These are phyloP conservation scores for Coniochaeta sp. DNA, from an alignment of 2,329 filamentous ascomycete genomes.

Conservation along the genomic window DNA sequence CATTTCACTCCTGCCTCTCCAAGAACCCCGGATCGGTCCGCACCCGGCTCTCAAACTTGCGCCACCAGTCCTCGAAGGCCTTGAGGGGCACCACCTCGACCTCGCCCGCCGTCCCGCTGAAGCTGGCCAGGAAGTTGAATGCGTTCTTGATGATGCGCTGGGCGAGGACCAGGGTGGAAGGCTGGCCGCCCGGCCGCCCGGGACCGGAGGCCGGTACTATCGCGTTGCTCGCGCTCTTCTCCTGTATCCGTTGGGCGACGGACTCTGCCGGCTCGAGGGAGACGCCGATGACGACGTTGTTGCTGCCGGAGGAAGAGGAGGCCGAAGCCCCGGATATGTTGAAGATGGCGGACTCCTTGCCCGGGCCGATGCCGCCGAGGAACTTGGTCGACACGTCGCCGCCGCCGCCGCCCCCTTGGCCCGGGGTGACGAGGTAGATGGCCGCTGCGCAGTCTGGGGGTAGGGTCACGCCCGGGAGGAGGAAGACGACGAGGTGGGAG, in stretches of 20 bases:
- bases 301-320: conserved; percentile 4
- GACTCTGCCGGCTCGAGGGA: conserved; percentile 67
- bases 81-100: conserved; percentile 88
- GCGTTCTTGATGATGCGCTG: conserved; percentile 94
- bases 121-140: conserved; percentile 91
- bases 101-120: conserved; percentile 56
- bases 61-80: conserved; percentile 97
- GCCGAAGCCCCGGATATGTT: conserved; percentile 45
- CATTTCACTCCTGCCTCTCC: conserved; percentile 45
- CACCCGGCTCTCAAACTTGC: conserved; percentile 84
- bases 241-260: conserved; percentile 63
- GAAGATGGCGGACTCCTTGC: conserved; percentile 90
- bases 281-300: conserved; percentile 64
- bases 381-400: conserved; percentile 46
- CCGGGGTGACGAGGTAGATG: conserved; percentile 68
- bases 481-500: conserved; percentile 80
- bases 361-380: conserved; percentile 79
- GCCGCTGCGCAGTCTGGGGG: conserved; percentile 74
- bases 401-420: conserved; percentile 24
- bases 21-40: conserved; percentile 83
- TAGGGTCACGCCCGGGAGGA: conserved; percentile 69
- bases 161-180: conserved; percentile 71
- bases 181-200: conserved; percentile 16
- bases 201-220: conserved; percentile 8
- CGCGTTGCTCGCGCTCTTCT: conserved; percentile 35